Base-by-base conservation (phyloP, 2,329 filamentous ascomycete species). In the Colletotrichum melonis region DNA sequence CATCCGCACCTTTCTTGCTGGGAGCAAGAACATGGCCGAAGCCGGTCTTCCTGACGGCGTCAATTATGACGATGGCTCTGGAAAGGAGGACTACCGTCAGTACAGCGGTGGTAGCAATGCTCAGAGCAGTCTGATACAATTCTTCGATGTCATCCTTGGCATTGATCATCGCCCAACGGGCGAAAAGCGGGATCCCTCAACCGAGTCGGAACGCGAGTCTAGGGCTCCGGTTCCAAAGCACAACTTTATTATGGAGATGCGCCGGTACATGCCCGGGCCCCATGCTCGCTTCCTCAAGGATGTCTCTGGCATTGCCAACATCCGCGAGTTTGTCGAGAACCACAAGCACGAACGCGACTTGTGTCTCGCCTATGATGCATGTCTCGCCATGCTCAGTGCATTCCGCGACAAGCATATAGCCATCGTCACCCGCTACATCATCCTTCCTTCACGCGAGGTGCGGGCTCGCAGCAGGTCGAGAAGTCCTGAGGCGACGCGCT, bases 161-260 rank as follows among this genome's bases (percentile, higher is more conserved):
- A 90, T 99, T 65, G 92, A 97, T 80, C 97, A 99, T 82, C 92
- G 94, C 9, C 95, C 96, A 0, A 98, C 97, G 0, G 96, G 96
- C 52, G 91, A 94, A 76, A 92, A 89, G 81, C 84, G 85, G 22
- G 85, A 85, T 59, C 78, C 82, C 19, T 79, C 83, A 2, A 82
- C 84, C 14, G 84, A 85, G 28, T 82, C 83, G 5, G 87, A 87
- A 46, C 86, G 86, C 64, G 88, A 89, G 56, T 77, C 80, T 7
- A 78, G 78, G 78, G 85, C 75, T 65, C 75, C 78, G 55, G 69
- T 80, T 70, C 76, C 84, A 84, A 67, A 89, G 54, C 91, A 98
- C 84, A 97, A 97, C 79, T 99, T 99, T 84, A 96, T 99, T 80
- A 91, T 94, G 79, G 97, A 99, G 76, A 99, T 99, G 97, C 93